Evolutionary conservation across 345 rosid species (phyloP), one percentile per base, ranked within the genome.

Genomic region (Toxicodendron radicans): DNA sequence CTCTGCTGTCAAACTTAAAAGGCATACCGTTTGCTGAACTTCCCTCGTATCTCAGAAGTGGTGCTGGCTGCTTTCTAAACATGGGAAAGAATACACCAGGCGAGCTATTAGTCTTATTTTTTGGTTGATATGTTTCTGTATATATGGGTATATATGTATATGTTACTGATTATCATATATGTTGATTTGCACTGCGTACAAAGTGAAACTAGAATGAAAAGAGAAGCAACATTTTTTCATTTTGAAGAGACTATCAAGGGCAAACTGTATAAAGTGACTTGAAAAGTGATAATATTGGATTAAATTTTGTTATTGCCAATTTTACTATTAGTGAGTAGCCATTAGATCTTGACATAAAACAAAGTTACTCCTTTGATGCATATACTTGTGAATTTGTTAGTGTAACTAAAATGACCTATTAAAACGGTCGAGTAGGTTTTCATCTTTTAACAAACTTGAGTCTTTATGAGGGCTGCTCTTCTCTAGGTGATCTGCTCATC

Each of bases 31-130:
- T 90, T 75, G 70, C 79, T 3, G 81, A 86, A 79, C 90, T 94
- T 79, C 96, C 90, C 72, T 67, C 72, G 0, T 90, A 90, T 81
- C 73, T 94, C 56, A 92, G 81, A 84, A 83, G 85, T 82, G 98
- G 97, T 75, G 92, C 91, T 66, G 91, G 91, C 64, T 92, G 98
- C 86, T 87, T 94, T 79, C 70, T 92, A 43, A 92, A 94, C 68
- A 79, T 64, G 64, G 92, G 91, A 83, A 76, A 80, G 59, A 80
- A 74, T 64, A 64, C 74, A 70, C 59, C 89, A 75, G 94, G 96
- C 82, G 80, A 90, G 92, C 64, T 78, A 61, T 51, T 52, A 17
- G 48, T 18, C 58, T 51, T 51, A 12, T 58, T 16, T 58, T 49
- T 71, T 59, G 23, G 18, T 30, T 46, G 54, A 27, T 71, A 27